Percentiles rank a stretch among this genome's conserved stretches.
Evolutionary conservation across 179 eudicot genomes (phyloP).

Genomic region (Sideroxylon spinosum): DNA sequence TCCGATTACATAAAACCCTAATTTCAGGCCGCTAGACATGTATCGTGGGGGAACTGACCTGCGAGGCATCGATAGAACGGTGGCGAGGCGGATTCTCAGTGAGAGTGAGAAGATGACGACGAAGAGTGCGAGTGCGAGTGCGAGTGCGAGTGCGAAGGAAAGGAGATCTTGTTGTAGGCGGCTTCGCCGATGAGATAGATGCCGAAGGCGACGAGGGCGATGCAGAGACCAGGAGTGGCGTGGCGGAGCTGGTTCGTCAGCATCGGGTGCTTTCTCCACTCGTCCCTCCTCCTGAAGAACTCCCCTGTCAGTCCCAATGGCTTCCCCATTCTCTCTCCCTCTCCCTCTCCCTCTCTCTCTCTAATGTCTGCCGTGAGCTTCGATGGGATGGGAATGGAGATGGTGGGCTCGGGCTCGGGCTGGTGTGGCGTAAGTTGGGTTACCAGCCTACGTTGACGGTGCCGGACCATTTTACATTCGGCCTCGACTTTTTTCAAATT

Average conservation of each 20-base stretch:
- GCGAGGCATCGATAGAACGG: background rate
- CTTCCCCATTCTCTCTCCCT: conserved; percentile 44
- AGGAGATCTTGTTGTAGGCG: conserved; percentile 54
- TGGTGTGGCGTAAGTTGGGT: background rate
- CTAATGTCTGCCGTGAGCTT: background rate
- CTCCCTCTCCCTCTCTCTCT: background rate
- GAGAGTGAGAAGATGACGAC: conserved; percentile 27
- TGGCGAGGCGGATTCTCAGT: conserved; percentile 11
- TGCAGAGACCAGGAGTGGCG: conserved; percentile 81
- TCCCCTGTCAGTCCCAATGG: conserved; percentile 82
- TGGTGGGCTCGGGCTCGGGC: background rate
- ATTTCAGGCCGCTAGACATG: background rate
- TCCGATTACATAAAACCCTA: background rate
- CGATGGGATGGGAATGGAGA: background rate
- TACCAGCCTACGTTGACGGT: background rate
- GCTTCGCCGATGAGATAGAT: conserved; percentile 69
- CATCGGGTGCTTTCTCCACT: conserved; percentile 93
- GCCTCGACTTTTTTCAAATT: background rate
- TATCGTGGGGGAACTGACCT: background rate
- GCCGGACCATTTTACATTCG: background rate
- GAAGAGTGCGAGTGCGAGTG: conserved; percentile 14
- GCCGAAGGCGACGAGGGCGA: conserved; percentile 76
- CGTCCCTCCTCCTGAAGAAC: conserved; percentile 94
- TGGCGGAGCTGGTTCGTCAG: conserved; percentile 76
- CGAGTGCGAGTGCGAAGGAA: conserved; percentile 34